phyloP scores from a whole-genome alignment of 345 rosid species.

The Arabidopsis thaliana region TAIR10.1 NC_003075.7:5250501-5251000 shows the following conservation, averaged over 20 bases:
- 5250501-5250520: too few species aligned
- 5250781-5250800: constrained; percentile 50
- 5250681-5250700: constrained; percentile 47
- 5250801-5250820: constrained; percentile 48
- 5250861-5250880: constrained; percentile 56
- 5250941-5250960: constrained; percentile 1
- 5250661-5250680: constrained; percentile 49
- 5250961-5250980: background rate
- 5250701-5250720: constrained; percentile 54
- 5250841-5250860: constrained; percentile 50
- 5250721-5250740: constrained; percentile 66
- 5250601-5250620: constrained; percentile 66
- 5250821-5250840: constrained; percentile 41
- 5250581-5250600: constrained; percentile 72
- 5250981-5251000: constrained; percentile 9
- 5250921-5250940: background rate
- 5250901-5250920: constrained; percentile 19
- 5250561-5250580: constrained; percentile 48
- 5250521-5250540: background rate
- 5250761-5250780: constrained; percentile 46
- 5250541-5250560: background rate
- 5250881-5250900: constrained; percentile 52
- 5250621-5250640: constrained; percentile 65
- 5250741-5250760: constrained; percentile 16
- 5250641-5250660: constrained; percentile 61